Base-by-base conservation (phyloP, 2,329 filamentous ascomycete species). In the Penicillium sp. region DNA sequence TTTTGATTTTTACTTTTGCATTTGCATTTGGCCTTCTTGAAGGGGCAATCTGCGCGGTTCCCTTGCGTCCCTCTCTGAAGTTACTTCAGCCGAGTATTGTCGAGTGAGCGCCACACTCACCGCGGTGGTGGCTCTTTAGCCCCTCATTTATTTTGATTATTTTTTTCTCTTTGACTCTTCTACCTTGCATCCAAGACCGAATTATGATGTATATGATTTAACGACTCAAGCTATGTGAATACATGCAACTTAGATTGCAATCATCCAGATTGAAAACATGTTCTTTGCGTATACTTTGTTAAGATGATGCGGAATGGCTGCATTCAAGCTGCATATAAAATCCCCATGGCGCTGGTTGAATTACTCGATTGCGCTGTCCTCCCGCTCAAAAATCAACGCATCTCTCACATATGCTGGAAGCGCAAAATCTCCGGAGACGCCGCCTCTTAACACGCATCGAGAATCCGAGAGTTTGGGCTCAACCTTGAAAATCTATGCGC, bases 81-180 rank as follows among this genome's bases (percentile, higher is more conserved):
- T 18, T 18, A 18, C 18, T 18, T 18, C 18, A 18, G 18, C 18
- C 18, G 18, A 18, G 9, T 26, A 47, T 40, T 24, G 25, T 39
- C 38, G 38, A 54, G 47, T 42, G 46, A 47, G 38, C 43, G 38
- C 43, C 27, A 28, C 35, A 46, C 52, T 49, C 47, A 55, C 55
- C 54, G 53, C 54, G 53, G 35, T 27, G 45, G 50, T 46, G 47
- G 45, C 41, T 45, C 24, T 45, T 51, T 41, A 18, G 18, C 18
- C 11, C 11, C 29, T 5, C 29, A 11, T 5, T 32, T 11, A 7
- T 11, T 11, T 32, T 11, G 8, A 3, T 11, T 11, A 32, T 29
- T 48, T 49, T 43, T n/a, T 39, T 47, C 47, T 43, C 12, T 43
- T 45, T 44, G 24, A 26, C 24, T 32, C 11, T 27, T 29, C 27